Conservation (phyloP, 1,284 basidiomycete species). For the Leccinum subrobustum region DNA sequence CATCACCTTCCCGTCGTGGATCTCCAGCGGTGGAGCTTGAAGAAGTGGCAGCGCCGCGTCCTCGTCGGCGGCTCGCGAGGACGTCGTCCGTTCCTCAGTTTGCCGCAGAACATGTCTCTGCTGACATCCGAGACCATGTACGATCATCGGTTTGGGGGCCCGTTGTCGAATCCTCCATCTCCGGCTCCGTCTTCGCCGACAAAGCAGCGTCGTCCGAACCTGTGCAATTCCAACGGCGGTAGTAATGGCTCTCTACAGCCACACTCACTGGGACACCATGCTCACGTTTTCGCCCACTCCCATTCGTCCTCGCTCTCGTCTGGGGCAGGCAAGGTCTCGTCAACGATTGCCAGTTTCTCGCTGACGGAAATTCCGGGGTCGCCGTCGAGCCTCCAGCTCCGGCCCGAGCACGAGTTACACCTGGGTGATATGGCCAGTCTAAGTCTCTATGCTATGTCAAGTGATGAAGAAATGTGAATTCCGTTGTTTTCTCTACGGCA, state of each 20-base stretch:
- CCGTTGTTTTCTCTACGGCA: background rate
- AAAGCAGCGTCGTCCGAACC: no score
- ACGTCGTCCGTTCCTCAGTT: slow-evolving; percentile 62
- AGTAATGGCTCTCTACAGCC: no score
- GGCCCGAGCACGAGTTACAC: slow-evolving; percentile 53
- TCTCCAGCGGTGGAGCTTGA: slow-evolving; percentile 3
- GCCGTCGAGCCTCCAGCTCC: no score
- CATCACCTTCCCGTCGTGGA: slow-evolving; percentile 23
- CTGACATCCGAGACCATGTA: slow-evolving; percentile 17
- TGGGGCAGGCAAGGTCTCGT: no score
- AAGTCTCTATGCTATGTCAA: slow-evolving; percentile 45
- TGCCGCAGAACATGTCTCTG: slow-evolving; percentile 74
- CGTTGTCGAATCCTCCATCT: no score
- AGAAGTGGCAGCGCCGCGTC: slow-evolving; percentile 11
- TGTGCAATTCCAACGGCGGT: no score
- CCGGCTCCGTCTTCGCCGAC: no score
- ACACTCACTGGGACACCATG: no score
- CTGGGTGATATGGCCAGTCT: slow-evolving; percentile 68
- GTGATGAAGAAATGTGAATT: slow-evolving; percentile 34
- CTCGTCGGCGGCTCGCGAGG: slow-evolving; percentile 46
- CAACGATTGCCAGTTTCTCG: no score
- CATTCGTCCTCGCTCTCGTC: no score
- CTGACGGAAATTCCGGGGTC: no score
- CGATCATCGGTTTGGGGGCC: slow-evolving; percentile 12
- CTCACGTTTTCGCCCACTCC: background rate